phyloP scores from a whole-genome alignment of 371 early-diverging fungal species.

The Haplosporangium sp. region DNA sequence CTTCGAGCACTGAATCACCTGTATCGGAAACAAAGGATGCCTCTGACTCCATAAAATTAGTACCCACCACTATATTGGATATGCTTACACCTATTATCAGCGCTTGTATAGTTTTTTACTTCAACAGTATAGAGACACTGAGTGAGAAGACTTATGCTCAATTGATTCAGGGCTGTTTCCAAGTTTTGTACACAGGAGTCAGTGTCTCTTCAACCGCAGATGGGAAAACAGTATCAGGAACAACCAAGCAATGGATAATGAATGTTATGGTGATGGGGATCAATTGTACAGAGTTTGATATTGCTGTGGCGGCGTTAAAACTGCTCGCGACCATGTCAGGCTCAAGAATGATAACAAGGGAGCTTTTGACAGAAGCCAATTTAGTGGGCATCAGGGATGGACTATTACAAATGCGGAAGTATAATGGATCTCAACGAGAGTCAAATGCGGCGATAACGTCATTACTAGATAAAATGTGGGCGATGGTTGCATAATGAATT shows the following conservation, averaged over 20 bases:
- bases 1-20: background rate
- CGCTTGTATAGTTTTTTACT: background rate
- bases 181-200: slow-evolving; percentile 12
- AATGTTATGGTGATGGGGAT: slow-evolving; percentile 7
- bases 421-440: background rate
- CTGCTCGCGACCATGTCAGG: slow-evolving; percentile 3
- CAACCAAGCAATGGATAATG: slow-evolving; percentile 8
- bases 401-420: background rate
- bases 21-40: background rate
- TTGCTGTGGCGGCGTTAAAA: slow-evolving; percentile 14
- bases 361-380: slow-evolving; percentile 4
- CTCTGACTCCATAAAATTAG: background rate
- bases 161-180: slow-evolving; percentile 9
- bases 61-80: slow-evolving; percentile 12
- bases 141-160: background rate
- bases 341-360: slow-evolving; percentile 3
- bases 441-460: background rate
- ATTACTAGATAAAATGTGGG: slow-evolving; percentile 22
- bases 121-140: background rate
- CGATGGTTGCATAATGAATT: slow-evolving; percentile 6
- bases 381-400: slow-evolving; percentile 5
- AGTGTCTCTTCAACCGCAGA: slow-evolving; percentile 2
- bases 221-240: background rate
- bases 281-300: background rate
- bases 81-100: slow-evolving; percentile 12